Conservation (phyloP, 768 basidiomycete species). For the Psilocybe tampanensis region DNA sequence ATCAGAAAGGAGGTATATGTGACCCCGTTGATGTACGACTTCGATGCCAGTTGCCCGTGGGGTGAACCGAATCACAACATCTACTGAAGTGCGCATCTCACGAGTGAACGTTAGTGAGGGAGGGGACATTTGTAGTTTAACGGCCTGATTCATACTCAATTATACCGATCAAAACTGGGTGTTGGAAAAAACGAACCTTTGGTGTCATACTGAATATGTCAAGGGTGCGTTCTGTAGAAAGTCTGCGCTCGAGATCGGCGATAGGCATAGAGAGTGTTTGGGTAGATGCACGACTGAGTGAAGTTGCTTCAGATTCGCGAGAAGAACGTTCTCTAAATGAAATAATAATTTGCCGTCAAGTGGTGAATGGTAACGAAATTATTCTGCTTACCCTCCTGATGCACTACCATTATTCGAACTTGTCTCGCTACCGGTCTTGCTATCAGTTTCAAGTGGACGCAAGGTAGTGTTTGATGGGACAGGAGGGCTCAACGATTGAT, state of each 20-base stretch:
- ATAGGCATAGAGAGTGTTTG: constrained; percentile 59
- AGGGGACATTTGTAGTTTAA: constrained; percentile 88
- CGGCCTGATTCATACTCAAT: constrained; percentile 52
- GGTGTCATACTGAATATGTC: constrained; percentile 97
- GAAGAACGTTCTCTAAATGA: constrained; percentile 57
- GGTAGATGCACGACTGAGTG: constrained; percentile 54
- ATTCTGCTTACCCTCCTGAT: constrained; percentile 50
- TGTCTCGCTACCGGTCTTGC: constrained; percentile 43
- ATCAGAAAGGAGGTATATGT: constrained; percentile 90
- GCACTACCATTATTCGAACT: constrained; percentile 54
- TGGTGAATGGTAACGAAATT: neutral
- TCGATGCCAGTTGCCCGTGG: constrained; percentile 76
- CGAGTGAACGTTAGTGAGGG: constrained; percentile 78
- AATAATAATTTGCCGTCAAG: constrained; percentile 5
- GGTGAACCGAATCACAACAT: constrained; percentile 75
- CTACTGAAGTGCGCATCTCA: constrained; percentile 70
- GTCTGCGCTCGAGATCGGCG: constrained; percentile 76
- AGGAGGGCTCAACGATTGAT: constrained; percentile 33
- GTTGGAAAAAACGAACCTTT: constrained; percentile 56
- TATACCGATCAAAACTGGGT: neutral
- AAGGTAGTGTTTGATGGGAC: constrained; percentile 15
- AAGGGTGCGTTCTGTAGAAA: constrained; percentile 76
- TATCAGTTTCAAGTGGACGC: constrained; percentile 29
- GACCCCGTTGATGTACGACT: constrained; percentile 75
- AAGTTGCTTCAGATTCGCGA: constrained; percentile 57